These are phyloP conservation scores for Botrytis paeoniae DNA, from an alignment of 2,329 filamentous ascomycete genomes.

Conservation along the genomic window DNA sequence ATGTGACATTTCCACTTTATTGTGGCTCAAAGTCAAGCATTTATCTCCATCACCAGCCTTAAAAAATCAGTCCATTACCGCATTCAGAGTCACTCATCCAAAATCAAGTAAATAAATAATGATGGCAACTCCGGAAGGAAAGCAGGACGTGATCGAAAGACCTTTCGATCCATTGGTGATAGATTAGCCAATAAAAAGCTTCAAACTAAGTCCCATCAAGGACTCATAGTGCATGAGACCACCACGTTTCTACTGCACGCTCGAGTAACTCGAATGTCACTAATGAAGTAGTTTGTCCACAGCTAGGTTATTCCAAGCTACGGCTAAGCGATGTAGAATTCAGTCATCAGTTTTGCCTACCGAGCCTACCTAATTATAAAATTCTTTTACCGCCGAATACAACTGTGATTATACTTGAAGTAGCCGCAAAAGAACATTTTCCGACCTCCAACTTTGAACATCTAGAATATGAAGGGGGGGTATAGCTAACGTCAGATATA, in stretches of 20 bases:
- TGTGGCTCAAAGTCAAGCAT: constrained; percentile 9
- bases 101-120: constrained; percentile 17
- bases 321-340: background rate
- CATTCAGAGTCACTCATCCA: constrained; percentile 6
- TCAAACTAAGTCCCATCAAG: constrained; percentile 10
- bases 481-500: constrained; percentile 4
- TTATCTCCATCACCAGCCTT: constrained; percentile 8
- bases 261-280: constrained; percentile 17
- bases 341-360: constrained; percentile 1
- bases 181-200: constrained; percentile 4
- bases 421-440: background rate
- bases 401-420: background rate
- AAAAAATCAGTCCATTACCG: constrained; percentile 16
- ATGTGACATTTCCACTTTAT: constrained; percentile 17
- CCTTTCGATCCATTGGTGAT: constrained; percentile 15
- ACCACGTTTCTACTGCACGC: constrained; percentile 18
- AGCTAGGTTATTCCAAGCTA: background rate
- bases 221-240: constrained; percentile 19
- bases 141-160: constrained; percentile 20
- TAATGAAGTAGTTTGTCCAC: constrained; percentile 7
- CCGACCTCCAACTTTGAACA: background rate
- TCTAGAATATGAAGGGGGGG: background rate
- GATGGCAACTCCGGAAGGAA: background rate
- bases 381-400: constrained; percentile 13
- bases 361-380: background rate